These are phyloP conservation scores for Monsonia emarginata DNA, from an alignment of 441 rosid genomes.

Conservation along the genomic window DNA sequence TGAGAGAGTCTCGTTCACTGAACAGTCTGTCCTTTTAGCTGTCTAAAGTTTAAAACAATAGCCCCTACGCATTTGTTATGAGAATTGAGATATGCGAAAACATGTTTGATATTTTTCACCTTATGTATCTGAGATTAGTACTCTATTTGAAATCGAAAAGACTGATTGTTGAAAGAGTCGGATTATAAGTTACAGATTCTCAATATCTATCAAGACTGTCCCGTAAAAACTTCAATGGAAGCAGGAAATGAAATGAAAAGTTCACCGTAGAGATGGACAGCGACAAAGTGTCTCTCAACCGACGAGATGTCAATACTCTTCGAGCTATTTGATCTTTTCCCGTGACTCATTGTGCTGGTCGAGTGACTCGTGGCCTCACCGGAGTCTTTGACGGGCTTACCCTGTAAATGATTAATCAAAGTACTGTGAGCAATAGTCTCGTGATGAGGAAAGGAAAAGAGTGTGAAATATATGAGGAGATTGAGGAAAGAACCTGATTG, in stretches of 20 bases:
- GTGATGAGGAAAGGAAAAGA: not conserved
- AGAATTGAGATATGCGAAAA: too few relatives aligned
- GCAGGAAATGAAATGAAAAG: not conserved
- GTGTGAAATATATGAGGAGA: not conserved
- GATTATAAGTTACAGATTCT: not conserved
- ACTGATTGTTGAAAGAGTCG: not conserved
- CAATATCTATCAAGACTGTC: not conserved
- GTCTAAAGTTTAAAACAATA: too few relatives aligned
- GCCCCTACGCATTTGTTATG: too few relatives aligned
- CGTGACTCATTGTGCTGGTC: not conserved
- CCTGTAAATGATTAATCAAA: conserved; percentile 4
- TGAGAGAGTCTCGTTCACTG: too few relatives aligned
- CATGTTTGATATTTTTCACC: too few relatives aligned
- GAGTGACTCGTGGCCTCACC: conserved; percentile 16
- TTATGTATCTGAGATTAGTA: not conserved
- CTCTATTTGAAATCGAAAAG: not conserved
- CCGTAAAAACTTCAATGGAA: not conserved
- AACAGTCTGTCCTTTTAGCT: too few relatives aligned
- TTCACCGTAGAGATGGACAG: not conserved
- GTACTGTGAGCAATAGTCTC: not conserved
- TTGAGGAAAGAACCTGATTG: conserved; percentile 5
- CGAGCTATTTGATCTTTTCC: too few relatives aligned
- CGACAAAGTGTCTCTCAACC: too few relatives aligned
- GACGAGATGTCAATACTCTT: not conserved
- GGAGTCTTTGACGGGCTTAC: conserved; percentile 21